These are phyloP conservation scores for Zymoseptoria passerinii DNA, from an alignment of 2,329 filamentous ascomycete genomes.

Conservation along the genomic window DNA sequence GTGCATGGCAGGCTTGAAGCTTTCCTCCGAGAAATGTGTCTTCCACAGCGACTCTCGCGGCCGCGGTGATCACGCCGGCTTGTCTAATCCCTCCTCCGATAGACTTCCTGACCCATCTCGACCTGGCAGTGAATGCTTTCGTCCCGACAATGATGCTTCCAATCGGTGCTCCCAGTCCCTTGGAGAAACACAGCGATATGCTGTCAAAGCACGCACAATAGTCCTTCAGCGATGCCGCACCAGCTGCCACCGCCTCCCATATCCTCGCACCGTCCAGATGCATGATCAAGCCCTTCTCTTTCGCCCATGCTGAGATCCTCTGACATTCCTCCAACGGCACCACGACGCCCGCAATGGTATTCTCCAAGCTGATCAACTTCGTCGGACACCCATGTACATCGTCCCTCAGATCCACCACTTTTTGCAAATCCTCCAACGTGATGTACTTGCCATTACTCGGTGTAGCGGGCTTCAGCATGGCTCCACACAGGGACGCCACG, in stretches of 20 bases:
- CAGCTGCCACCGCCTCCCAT: slow-evolving; percentile 71
- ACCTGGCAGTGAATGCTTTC: slow-evolving; percentile 53
- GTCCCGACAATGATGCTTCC: slow-evolving; percentile 63
- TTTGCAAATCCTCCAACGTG: slow-evolving; percentile 66
- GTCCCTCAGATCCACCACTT: slow-evolving; percentile 55
- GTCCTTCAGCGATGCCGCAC: slow-evolving; percentile 57
- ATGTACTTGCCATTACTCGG: slow-evolving; percentile 65
- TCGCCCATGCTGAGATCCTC: slow-evolving; percentile 61
- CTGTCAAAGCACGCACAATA: slow-evolving; percentile 64
- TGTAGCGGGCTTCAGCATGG: slow-evolving; percentile 57
- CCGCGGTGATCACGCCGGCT: slow-evolving; percentile 65
- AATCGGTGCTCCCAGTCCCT: slow-evolving; percentile 73
- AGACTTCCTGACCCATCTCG: slow-evolving; percentile 69
- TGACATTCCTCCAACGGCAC: slow-evolving; percentile 65
- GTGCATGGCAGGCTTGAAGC: slow-evolving; percentile 52
- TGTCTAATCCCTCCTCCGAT: slow-evolving; percentile 74
- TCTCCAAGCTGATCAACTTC: slow-evolving; percentile 73
- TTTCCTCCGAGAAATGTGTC: slow-evolving; percentile 67
- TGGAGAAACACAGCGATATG: slow-evolving; percentile 70
- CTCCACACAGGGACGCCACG: slow-evolving; percentile 62
- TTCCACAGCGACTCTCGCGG: slow-evolving; percentile 68
- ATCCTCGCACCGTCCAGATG: slow-evolving; percentile 74
- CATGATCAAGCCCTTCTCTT: slow-evolving; percentile 54
- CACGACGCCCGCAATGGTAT: slow-evolving; percentile 71
- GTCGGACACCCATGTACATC: slow-evolving; percentile 76